Evolutionary conservation across 2,329 filamentous ascomycete species (phyloP).

Genomic region (Penicillium sp.): DNA sequence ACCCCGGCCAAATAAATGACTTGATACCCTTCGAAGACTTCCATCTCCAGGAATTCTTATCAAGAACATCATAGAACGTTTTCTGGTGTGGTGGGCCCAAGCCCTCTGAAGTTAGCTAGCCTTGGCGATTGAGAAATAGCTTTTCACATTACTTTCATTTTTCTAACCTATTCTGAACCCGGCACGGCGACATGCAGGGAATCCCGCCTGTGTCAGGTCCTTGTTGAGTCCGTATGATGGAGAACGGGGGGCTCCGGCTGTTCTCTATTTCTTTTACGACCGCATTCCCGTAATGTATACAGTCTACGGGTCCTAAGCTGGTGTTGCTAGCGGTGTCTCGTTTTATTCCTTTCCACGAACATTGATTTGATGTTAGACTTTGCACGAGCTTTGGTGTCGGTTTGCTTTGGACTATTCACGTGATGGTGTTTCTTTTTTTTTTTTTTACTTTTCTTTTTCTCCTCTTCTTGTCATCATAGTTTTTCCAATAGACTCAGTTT

Average conservation of each 20-base stretch:
- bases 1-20: slow-evolving; percentile 33
- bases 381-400: slow-evolving; percentile 29
- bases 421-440: slow-evolving; percentile 7
- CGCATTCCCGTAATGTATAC: slow-evolving; percentile 12
- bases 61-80: not conserved
- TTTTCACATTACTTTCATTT: not conserved
- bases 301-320: not conserved
- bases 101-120: not conserved
- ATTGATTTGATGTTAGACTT: slow-evolving; percentile 26
- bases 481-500: slow-evolving; percentile 22
- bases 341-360: slow-evolving; percentile 15
- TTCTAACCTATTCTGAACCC: slow-evolving; percentile 12
- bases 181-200: slow-evolving; percentile 37
- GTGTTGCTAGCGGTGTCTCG: slow-evolving; percentile 15
- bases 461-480: slow-evolving; percentile 21
- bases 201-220: slow-evolving; percentile 29
- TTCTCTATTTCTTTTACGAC: slow-evolving; percentile 15
- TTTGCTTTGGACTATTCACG: slow-evolving; percentile 15
- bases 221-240: slow-evolving; percentile 11
- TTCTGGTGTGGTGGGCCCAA: not conserved
- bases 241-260: slow-evolving; percentile 10
- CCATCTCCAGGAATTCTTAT: not conserved
- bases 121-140: not conserved
- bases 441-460: not conserved
- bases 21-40: not conserved